Percentiles rank a stretch among this genome's conserved stretches.
Conservation (phyloP, 129 eudicot genomes). For the carrot (Daucus carota) region DH1_v3.0 NC_030381.2:31990501-31991000, state of each 20-base stretch:
- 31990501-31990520: too few species aligned
- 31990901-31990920: background rate
- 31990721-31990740: background rate
- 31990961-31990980: background rate
- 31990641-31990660: background rate
- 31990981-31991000: background rate
- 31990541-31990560: too few species aligned
- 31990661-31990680: background rate
- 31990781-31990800: background rate
- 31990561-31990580: too few species aligned
- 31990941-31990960: background rate
- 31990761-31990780: background rate
- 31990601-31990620: background rate
- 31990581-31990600: background rate
- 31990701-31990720: background rate
- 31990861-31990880: too few species aligned
- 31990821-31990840: background rate
- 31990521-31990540: too few species aligned
- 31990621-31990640: background rate
- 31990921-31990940: background rate
- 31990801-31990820: background rate
- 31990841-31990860: background rate
- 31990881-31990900: background rate
- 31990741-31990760: background rate
- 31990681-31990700: background rate